phyloP scores from a whole-genome alignment of 176 grass and related monocot genomes.

The Tillandsia leiboldiana region DNA sequence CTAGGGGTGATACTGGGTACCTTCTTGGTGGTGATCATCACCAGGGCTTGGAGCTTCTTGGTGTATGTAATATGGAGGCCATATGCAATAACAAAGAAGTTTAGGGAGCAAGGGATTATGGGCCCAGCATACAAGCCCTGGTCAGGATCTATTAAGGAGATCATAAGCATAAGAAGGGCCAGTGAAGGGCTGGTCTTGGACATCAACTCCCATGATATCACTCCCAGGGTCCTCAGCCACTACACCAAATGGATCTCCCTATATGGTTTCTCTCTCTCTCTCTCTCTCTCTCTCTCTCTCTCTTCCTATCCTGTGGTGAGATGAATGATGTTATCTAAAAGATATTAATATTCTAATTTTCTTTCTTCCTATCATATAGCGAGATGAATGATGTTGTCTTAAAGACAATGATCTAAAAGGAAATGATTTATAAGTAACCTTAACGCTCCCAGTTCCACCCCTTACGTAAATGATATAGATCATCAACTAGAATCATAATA shows the following conservation, averaged over 20 bases:
- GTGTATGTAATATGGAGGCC: slow-evolving; percentile 25
- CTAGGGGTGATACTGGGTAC: not conserved
- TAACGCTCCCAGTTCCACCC: too few relatives aligned
- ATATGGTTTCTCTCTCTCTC: too few relatives aligned
- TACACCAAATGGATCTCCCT: slow-evolving; percentile 34
- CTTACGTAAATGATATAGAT: too few relatives aligned
- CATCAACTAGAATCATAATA: too few relatives aligned
- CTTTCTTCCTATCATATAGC: too few relatives aligned
- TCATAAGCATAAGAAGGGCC: slow-evolving; percentile 22
- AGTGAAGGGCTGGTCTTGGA: slow-evolving; percentile 25
- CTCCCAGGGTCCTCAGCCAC: slow-evolving; percentile 30
- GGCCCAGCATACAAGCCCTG: slow-evolving; percentile 26
- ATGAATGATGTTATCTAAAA: too few relatives aligned
- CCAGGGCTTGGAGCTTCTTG: not conserved
- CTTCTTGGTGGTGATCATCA: not conserved
- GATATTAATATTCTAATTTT: too few relatives aligned
- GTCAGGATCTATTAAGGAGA: slow-evolving; percentile 32
- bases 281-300: too few relatives aligned
- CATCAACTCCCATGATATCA: slow-evolving; percentile 35
- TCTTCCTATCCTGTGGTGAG: not conserved
- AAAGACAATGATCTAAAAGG: too few relatives aligned
- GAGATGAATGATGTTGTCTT: too few relatives aligned
- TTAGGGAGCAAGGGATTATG: slow-evolving; percentile 32
- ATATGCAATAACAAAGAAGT: not conserved
- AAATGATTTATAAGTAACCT: too few relatives aligned